phyloP scores from a whole-genome alignment of 1,284 basidiomycete species.

The Naganishia albida region DNA sequence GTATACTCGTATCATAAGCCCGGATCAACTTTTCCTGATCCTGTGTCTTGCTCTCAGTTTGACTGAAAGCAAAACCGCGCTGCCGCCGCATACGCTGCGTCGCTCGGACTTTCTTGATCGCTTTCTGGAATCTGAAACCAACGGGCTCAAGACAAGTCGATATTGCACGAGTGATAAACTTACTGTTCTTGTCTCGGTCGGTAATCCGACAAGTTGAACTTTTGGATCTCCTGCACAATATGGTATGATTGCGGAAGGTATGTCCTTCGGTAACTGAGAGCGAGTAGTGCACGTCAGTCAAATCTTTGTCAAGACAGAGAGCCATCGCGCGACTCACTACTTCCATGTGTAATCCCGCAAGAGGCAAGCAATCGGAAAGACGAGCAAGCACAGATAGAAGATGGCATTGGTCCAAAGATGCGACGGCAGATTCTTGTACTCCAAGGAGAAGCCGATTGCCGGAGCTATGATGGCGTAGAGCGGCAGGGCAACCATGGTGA shows the following conservation, averaged over 20 bases:
- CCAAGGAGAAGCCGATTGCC: conserved; percentile 78
- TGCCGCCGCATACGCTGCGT: conserved; percentile 92
- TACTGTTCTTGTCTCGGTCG: conserved; percentile 94
- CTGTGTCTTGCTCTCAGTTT: conserved; percentile 79
- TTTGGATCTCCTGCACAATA: conserved; percentile 93
- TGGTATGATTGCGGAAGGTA: conserved; percentile 90
- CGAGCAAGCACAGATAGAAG: conserved; percentile 85
- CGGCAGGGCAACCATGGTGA: conserved; percentile 91
- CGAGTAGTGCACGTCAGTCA: neutral
- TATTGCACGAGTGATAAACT: conserved; percentile 49
- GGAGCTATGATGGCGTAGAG: conserved; percentile 88
- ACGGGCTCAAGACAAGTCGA: no score
- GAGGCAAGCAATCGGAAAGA: conserved; percentile 86
- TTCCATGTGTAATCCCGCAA: conserved; percentile 94
- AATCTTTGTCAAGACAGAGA: neutral
- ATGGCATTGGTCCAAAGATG: conserved; percentile 81
- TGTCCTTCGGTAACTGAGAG: conserved; percentile 77
- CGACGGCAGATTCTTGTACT: conserved; percentile 83
- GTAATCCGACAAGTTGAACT: conserved; percentile 97
- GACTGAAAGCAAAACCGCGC: conserved; percentile 93
- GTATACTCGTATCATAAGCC: conserved; percentile 77
- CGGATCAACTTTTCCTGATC: conserved; percentile 84
- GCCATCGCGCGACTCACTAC: conserved; percentile 63
- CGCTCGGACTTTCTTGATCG: conserved; percentile 95
- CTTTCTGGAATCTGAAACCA: conserved; percentile 78